Conservation (phyloP, 371 early-diverging fungal genomes). For the Saksenaea vasiformis region DNA sequence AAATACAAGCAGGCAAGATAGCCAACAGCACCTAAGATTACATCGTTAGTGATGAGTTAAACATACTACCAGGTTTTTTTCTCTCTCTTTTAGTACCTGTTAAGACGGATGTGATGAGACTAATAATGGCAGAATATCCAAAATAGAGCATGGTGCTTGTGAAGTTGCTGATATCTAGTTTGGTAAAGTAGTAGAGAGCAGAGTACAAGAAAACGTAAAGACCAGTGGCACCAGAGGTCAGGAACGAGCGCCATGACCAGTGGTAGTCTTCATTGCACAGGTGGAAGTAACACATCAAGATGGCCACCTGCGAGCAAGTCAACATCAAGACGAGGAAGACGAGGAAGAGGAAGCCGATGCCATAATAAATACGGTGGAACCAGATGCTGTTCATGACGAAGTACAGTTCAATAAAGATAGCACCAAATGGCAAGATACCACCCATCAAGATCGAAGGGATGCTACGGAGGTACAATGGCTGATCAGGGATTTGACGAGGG, state of each 20-base stretch:
- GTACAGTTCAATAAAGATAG: conserved; percentile 85
- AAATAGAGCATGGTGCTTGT: conserved; percentile 85
- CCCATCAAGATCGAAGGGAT: conserved; percentile 77
- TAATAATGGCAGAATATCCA: conserved; percentile 81
- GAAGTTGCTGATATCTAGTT: conserved; percentile 67
- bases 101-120: conserved; percentile 71
- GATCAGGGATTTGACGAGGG: conserved; percentile 87
- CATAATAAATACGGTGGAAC: conserved; percentile 86
- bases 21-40: conserved; percentile 80
- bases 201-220: conserved; percentile 87
- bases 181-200: conserved; percentile 72
- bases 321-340: conserved; percentile 78
- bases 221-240: conserved; percentile 82
- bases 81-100: conserved; percentile 47
- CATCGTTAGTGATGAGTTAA: conserved; percentile 23
- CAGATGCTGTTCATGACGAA: conserved; percentile 88
- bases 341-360: conserved; percentile 79
- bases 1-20: conserved; percentile 76
- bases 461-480: conserved; percentile 67
- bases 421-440: conserved; percentile 85
- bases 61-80: neutral
- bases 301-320: conserved; percentile 80
- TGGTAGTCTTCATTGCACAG: conserved; percentile 89
- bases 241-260: conserved; percentile 93
- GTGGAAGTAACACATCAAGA: conserved; percentile 85